Conservation (phyloP, 2,329 filamentous ascomycete species). For the Fusarium sp. region DNA sequence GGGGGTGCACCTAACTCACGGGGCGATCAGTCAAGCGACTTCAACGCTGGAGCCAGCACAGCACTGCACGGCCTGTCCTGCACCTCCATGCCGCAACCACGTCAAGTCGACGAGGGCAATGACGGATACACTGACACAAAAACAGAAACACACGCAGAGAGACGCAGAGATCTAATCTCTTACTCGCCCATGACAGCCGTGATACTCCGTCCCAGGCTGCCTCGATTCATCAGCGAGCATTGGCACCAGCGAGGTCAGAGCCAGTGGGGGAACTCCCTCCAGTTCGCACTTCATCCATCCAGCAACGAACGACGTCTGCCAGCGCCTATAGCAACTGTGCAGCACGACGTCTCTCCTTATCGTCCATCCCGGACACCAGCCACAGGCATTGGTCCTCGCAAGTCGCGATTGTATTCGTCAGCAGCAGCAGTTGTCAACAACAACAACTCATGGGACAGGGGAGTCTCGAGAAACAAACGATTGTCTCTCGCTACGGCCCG, state of each 20-base stretch:
- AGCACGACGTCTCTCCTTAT: background rate
- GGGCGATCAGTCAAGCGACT: constrained; percentile 36
- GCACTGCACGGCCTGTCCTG: constrained; percentile 28
- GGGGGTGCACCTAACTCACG: constrained; percentile 27
- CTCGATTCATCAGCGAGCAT: constrained; percentile 32
- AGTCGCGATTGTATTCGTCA: constrained; percentile 29
- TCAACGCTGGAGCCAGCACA: constrained; percentile 38
- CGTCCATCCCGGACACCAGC: constrained; percentile 13
- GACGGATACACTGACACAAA: constrained; percentile 36
- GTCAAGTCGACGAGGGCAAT: constrained; percentile 36
- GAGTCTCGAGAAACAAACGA: constrained; percentile 25
- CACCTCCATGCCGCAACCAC: constrained; percentile 27
- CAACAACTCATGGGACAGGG: constrained; percentile 29
- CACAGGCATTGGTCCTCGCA: constrained; percentile 24
- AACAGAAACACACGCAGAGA: constrained; percentile 32
- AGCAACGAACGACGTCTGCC: constrained; percentile 17
- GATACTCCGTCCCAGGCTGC: constrained; percentile 14
- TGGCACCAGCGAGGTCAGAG: background rate
- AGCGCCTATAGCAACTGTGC: background rate
- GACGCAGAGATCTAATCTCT: constrained; percentile 12
- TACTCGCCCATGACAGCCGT: constrained; percentile 17
- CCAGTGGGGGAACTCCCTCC: constrained; percentile 1
- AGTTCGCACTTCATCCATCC: constrained; percentile 28
- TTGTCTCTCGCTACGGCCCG: constrained; percentile 31
- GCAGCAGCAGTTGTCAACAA: constrained; percentile 13